These are phyloP conservation scores for Rhynchospora breviuscula DNA, from an alignment of 176 grass and related monocot genomes.

Conservation along the genomic window DNA sequence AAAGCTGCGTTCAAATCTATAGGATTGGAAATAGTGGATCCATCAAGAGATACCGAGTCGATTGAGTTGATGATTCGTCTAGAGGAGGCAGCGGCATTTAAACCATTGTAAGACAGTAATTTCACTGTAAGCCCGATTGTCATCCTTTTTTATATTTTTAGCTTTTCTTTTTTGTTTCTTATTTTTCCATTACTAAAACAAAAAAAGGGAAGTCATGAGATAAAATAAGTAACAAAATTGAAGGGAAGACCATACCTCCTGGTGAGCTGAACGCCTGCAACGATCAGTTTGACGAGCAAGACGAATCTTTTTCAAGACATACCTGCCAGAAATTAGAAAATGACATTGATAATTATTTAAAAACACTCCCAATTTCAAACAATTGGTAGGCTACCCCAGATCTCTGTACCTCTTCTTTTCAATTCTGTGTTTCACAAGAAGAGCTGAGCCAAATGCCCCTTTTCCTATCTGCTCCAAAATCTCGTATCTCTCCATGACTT, in stretches of 20 bases:
- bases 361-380: slow-evolving; percentile 13
- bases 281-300: slow-evolving; percentile 77
- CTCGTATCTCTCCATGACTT: slow-evolving; percentile 83
- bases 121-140: no score
- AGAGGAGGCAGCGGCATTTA: no score
- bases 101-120: background rate
- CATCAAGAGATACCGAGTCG: no score
- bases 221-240: background rate
- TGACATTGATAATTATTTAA: background rate
- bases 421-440: slow-evolving; percentile 71
- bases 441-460: slow-evolving; percentile 85
- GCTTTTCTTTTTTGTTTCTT: background rate
- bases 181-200: background rate
- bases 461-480: slow-evolving; percentile 94
- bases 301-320: slow-evolving; percentile 93
- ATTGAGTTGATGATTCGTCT: no score
- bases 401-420: slow-evolving; percentile 83
- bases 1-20: no score
- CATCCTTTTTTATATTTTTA: background rate
- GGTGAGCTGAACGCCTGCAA: slow-evolving; percentile 75
- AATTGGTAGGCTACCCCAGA: background rate
- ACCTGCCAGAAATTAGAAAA: slow-evolving; percentile 36
- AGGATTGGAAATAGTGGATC: no score
- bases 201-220: background rate
- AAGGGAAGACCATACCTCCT: slow-evolving; percentile 45